These are phyloP conservation scores for Nakazawaea ambrosiae DNA, from an alignment of 805 yeast species.

Conservation along the genomic window DNA sequence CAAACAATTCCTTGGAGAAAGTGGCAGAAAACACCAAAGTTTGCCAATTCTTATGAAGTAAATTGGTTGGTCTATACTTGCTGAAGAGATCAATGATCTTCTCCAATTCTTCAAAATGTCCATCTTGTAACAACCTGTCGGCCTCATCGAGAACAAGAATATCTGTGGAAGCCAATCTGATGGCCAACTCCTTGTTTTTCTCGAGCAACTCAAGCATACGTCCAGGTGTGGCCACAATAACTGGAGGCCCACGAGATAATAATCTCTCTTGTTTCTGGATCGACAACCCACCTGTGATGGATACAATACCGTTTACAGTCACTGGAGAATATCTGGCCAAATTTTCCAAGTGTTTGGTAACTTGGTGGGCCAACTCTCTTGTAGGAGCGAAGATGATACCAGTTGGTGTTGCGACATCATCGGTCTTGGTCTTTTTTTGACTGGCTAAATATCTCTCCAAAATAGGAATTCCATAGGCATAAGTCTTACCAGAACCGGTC, in stretches of 20 bases:
- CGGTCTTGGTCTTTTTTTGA: conserved; percentile 12
- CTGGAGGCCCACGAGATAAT: conserved; percentile 64
- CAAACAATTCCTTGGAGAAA: conserved; percentile 74
- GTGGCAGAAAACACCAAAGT: conserved; percentile 95
- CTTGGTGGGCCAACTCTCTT: conserved; percentile 94
- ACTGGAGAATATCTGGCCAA: conserved; percentile 48
- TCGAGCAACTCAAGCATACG: conserved; percentile 78
- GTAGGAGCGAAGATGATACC: conserved; percentile 92
- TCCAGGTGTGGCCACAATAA: conserved; percentile 94
- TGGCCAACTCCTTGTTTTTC: conserved; percentile 40
- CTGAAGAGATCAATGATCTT: conserved; percentile 63
- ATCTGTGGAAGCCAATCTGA: conserved; percentile 37
- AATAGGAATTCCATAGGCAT: conserved; percentile 92
- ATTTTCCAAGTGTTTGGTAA: conserved; percentile 65
- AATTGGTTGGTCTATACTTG: conserved; percentile 37
- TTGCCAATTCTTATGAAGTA: conserved; percentile 49
- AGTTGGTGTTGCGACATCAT: conserved; percentile 38
- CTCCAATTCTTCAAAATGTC: conserved; percentile 91
- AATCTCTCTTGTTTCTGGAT: conserved; percentile 89
- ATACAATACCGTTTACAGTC: conserved; percentile 51
- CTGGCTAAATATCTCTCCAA: conserved; percentile 51
- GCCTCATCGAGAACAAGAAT: conserved; percentile 85
- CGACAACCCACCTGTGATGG: conserved; percentile 92
- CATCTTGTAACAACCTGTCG: conserved; percentile 89
- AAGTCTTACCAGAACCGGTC: conserved; percentile 96